phyloP scores from a whole-genome alignment of 2,329 filamentous ascomycete genomes.

The Thermomyces lanuginosus region DNA sequence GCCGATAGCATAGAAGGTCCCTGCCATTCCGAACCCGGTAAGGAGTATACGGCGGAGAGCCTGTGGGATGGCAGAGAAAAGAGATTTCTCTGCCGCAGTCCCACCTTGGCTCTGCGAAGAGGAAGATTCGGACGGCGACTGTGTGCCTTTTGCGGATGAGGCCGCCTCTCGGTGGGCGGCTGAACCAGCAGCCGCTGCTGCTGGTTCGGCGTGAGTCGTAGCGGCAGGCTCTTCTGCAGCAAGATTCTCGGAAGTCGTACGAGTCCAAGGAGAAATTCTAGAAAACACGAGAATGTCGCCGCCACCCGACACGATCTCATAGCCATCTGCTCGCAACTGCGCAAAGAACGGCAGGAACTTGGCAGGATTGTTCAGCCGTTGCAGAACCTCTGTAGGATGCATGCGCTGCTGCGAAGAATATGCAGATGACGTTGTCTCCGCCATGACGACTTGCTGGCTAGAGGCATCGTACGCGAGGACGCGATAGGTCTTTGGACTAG shows the following conservation, averaged over 20 bases:
- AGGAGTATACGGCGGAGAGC: conserved; percentile 19
- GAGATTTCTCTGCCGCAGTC: too few species aligned
- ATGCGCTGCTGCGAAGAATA: conserved; percentile 11
- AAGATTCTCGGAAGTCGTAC: background rate
- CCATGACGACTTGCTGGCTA: conserved; percentile 14
- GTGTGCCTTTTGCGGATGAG: too few species aligned
- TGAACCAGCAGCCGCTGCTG: too few species aligned
- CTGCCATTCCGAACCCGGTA: conserved; percentile 19
- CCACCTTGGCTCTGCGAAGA: too few species aligned
- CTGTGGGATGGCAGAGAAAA: conserved; percentile 7
- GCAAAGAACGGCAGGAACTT: conserved; percentile 27
- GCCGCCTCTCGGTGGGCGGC: too few species aligned
- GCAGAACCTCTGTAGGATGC: conserved; percentile 20
- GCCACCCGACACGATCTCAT: conserved; percentile 26
- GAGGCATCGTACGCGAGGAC: conserved; percentile 24
- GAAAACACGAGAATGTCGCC: conserved; percentile 28
- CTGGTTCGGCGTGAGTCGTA: too few species aligned
- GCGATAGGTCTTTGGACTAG: conserved; percentile 13
- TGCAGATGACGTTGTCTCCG: conserved; percentile 18
- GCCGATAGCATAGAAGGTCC: conserved; percentile 26
- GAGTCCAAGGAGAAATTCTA: too few species aligned
- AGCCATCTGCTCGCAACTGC: conserved; percentile 23
- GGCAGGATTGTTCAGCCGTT: conserved; percentile 23
- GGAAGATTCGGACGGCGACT: too few species aligned
- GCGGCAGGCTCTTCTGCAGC: too few species aligned